Evolutionary conservation across 176 grass and related monocot genomes (phyloP).

Genomic region (Musa itinerans): DNA sequence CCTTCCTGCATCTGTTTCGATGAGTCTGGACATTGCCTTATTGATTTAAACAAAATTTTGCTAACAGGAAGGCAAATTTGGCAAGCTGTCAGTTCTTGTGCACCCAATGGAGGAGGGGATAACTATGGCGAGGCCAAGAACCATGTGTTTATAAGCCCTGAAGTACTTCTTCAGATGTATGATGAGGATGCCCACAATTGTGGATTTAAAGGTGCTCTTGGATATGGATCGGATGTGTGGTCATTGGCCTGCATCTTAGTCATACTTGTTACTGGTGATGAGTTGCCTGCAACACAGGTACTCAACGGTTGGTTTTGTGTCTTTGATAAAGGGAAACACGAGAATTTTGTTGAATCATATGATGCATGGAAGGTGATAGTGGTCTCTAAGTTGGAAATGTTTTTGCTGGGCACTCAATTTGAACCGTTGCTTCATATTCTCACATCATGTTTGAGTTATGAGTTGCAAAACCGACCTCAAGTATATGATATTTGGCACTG

Average conservation of each 20-base stretch:
- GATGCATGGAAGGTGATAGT: constrained; percentile 63
- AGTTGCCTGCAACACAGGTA: constrained; percentile 27
- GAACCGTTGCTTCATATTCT: constrained; percentile 35
- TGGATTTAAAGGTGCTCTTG: constrained; percentile 25
- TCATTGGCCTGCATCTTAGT: constrained; percentile 56
- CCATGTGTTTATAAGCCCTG: constrained; percentile 37
- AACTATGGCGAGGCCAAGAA: background rate
- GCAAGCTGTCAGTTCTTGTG: constrained; percentile 7
- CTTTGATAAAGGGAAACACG: constrained; percentile 3
- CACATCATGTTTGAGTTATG: constrained; percentile 54
- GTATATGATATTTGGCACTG: constrained; percentile 49
- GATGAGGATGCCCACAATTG: background rate
- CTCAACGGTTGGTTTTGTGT: constrained; percentile 15
- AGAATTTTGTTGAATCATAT: constrained; percentile 38
- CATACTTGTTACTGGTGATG: constrained; percentile 52
- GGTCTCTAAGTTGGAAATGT: constrained; percentile 28
- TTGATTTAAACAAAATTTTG: constrained; percentile 60
- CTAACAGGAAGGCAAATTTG: constrained; percentile 29
- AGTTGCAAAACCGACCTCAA: constrained; percentile 40
- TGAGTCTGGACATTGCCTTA: constrained; percentile 43
- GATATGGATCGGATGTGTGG: constrained; percentile 60
- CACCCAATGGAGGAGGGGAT: constrained; percentile 17
- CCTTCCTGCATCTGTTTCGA: constrained; percentile 54
- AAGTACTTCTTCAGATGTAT: constrained; percentile 24
- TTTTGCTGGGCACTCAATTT: constrained; percentile 40